A percentile compares a stretch with the other conserved stretches of the same genome.
phyloP scores from a whole-genome alignment of 306 rosid genomes.

The Medicago ruthenica region DNA sequence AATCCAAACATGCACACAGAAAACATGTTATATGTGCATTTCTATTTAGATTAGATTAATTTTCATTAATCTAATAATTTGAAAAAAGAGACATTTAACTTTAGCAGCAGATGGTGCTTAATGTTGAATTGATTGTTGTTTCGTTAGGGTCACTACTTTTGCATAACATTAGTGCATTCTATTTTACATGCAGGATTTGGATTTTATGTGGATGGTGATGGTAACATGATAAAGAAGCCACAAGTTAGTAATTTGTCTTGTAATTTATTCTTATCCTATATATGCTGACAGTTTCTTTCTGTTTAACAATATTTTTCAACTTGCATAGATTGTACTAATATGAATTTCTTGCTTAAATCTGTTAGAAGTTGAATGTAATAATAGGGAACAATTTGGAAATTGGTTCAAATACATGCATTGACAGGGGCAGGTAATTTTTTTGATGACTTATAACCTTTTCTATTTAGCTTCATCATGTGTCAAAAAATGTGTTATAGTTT shows the following conservation, averaged over 20 bases:
- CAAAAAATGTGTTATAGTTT: conserved; percentile 26
- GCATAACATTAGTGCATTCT: conserved; percentile 10
- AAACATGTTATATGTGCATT: conserved; percentile 3
- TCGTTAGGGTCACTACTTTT: conserved; percentile 18
- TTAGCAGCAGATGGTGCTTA: too few relatives aligned
- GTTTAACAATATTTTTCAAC: conserved; percentile 1
- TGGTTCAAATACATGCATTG: conserved; percentile 92
- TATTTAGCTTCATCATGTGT: conserved; percentile 8
- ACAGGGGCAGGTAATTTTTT: conserved; percentile 83
- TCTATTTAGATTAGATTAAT: too few relatives aligned
- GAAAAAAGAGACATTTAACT: too few relatives aligned
- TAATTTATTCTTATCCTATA: conserved; percentile 17
- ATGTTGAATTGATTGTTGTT: conserved; percentile 10
- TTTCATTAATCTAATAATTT: too few relatives aligned
- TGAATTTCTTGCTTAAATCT: conserved; percentile 43
- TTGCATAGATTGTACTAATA: conserved; percentile 1
- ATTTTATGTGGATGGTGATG: conserved; percentile 74
- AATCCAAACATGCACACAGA: not conserved
- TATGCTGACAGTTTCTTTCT: conserved; percentile 9
- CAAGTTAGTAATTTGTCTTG: conserved; percentile 63
- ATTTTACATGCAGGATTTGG: conserved; percentile 74
- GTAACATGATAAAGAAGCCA: conserved; percentile 85
- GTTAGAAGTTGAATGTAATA: conserved; percentile 74
- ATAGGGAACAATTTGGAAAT: conserved; percentile 81
- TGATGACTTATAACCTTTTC: conserved; percentile 13